These are phyloP conservation scores for Aspergillus tubingensis DNA, from an alignment of 2,329 filamentous ascomycete species.

Conservation along the genomic window DNA sequence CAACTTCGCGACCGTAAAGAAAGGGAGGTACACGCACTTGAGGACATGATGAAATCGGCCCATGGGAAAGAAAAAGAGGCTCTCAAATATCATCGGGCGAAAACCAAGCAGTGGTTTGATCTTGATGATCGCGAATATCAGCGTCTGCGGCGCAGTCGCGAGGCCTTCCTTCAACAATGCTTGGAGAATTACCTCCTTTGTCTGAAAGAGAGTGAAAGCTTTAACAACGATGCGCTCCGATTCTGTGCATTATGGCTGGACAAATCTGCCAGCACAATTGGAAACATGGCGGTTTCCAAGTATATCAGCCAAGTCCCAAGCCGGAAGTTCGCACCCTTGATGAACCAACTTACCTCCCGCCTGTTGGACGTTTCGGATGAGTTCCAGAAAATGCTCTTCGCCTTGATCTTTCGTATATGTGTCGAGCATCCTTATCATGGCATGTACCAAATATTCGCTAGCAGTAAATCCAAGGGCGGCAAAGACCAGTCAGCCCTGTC, in stretches of 20 bases:
- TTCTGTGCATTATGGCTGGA: conserved; percentile 96
- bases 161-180: conserved; percentile 82
- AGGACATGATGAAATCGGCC: conserved; percentile 56
- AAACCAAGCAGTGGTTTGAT: conserved; percentile 85
- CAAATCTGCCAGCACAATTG: conserved; percentile 71
- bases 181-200: conserved; percentile 91
- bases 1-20: conserved; percentile 78
- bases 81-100: conserved; percentile 64
- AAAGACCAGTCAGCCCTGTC: conserved; percentile 75
- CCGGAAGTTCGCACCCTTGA: conserved; percentile 85
- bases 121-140: conserved; percentile 86
- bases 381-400: conserved; percentile 76
- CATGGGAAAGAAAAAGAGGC: conserved; percentile 56
- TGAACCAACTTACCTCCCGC: conserved; percentile 96
- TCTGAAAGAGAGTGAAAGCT: conserved; percentile 79
- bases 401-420: conserved; percentile 80
- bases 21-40: conserved; percentile 75
- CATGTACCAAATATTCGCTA: conserved; percentile 94
- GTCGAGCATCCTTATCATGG: conserved; percentile 93
- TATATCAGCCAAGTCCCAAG: conserved; percentile 76
- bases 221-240: conserved; percentile 85
- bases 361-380: conserved; percentile 67
- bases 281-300: conserved; percentile 73
- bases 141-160: conserved; percentile 72
- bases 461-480: conserved; percentile 65